Evolutionary conservation across 768 basidiomycete genomes (phyloP), one percentile per base, ranked within the genome.

Genomic region (Kwoniella dendrophila): DNA sequence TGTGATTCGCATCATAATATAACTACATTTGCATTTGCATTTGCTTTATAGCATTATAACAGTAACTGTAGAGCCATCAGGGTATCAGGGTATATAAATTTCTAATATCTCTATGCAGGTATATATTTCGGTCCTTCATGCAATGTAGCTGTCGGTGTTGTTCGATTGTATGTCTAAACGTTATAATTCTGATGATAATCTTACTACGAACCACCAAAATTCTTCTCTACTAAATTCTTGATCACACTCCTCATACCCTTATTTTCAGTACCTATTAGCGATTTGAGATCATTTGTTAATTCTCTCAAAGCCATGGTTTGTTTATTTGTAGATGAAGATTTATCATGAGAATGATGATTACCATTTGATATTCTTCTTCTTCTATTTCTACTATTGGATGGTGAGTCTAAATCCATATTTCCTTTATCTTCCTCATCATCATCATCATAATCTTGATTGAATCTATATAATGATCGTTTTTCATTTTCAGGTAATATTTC

Each of bases 271-370:
- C 27, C 27, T 20, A 66, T 32, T 41, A 61, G 44, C 6, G 41
- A 44, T 49, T 20, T 53, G 16, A 62, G 30, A 51, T 66, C 65
- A 29, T 49, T 50, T 26, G 52, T 22, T 45, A 66, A 32, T 49
- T 66, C 65, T 34, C 56, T 47, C 16, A 66, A 24, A 8, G 56
- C 48, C 56, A 64, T 38, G 14, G 40, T 41, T 33, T 56, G 56
- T 43, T 50, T 52, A 29, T 38, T 53, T 27, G 50, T 33, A 18
- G 10, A 18, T 18, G 12, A 14, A 20, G 18, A 11, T 11, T 38
- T 8, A 38, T 20, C 41, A 14, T 20, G 12, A 10, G 41, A 43
- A 20, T 11, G 20, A 11, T 43, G 41, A 6, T 20, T 10, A 8
- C 44, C 22, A 2, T 30, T 32, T 27, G n/a, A 10, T 20, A 55